Conservation (phyloP, 495 filamentous ascomycete species). For the Cercophora scortea region DNA sequence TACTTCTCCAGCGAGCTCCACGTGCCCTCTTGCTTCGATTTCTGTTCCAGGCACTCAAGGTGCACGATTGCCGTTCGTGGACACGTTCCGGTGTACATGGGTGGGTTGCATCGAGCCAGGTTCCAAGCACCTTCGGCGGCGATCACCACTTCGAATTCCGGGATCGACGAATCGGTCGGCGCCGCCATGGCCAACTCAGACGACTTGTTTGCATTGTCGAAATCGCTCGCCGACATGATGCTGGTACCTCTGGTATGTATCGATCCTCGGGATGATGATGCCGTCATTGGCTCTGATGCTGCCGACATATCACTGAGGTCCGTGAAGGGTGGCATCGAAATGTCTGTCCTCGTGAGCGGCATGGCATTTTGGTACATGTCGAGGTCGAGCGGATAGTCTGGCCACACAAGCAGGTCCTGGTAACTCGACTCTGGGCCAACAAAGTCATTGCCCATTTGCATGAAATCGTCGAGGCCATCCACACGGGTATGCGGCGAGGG, state of each 20-base stretch:
- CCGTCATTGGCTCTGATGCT: slow-evolving; percentile 26
- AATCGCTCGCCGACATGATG: slow-evolving; percentile 32
- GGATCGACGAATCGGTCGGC: slow-evolving; percentile 21
- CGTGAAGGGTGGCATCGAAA: slow-evolving; percentile 19
- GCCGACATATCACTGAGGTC: slow-evolving; percentile 27
- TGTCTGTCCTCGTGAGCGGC: slow-evolving; percentile 18
- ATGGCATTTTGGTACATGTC: slow-evolving; percentile 23
- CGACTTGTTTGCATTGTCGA: slow-evolving; percentile 23
- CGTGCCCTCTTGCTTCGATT: slow-evolving; percentile 44
- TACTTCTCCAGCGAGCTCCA: slow-evolving; percentile 37
- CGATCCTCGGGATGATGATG: slow-evolving; percentile 30
- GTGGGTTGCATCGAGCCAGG: slow-evolving; percentile 48
- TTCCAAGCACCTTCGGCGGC: slow-evolving; percentile 50
- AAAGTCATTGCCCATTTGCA: slow-evolving; percentile 22
- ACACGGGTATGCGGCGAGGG: slow-evolving; percentile 25
- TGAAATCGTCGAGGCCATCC: slow-evolving; percentile 29
- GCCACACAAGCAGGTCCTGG: slow-evolving; percentile 29
- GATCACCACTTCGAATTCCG: slow-evolving; percentile 44
- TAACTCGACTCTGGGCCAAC: slow-evolving; percentile 18
- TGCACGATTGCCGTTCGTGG: slow-evolving; percentile 50
- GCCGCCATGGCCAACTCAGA: slow-evolving; percentile 19
- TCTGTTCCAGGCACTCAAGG: slow-evolving; percentile 50
- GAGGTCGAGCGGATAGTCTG: slow-evolving; percentile 25
- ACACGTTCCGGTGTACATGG: slow-evolving; percentile 41
- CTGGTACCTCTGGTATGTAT: slow-evolving; percentile 40